Percentiles rank a stretch among this genome's conserved stretches.
Conservation (phyloP, 768 basidiomycete species). For the Agaricus bisporus region DNA sequence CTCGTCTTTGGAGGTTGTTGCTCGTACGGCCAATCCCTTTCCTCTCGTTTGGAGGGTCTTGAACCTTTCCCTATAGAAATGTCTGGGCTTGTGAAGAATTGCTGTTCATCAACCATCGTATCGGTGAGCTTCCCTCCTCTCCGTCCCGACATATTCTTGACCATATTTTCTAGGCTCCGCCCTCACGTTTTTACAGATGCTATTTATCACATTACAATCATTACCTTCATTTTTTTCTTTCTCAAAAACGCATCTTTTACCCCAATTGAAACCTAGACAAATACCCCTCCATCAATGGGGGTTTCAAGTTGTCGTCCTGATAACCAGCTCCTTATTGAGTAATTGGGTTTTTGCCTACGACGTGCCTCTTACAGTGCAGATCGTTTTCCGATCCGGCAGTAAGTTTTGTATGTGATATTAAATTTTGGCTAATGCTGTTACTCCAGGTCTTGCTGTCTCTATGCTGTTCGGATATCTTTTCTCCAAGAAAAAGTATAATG, state of each 20-base stretch:
- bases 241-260: slow-evolving; percentile 26
- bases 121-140: slow-evolving; percentile 41
- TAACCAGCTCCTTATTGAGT: slow-evolving; percentile 65
- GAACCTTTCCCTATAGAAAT: slow-evolving; percentile 40
- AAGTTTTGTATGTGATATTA: slow-evolving; percentile 9
- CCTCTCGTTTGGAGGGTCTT: not conserved
- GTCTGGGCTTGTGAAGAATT: slow-evolving; percentile 76
- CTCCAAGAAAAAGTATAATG: slow-evolving; percentile 51
- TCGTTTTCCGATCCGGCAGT: slow-evolving; percentile 85
- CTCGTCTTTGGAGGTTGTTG: slow-evolving; percentile 83
- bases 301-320: slow-evolving; percentile 63
- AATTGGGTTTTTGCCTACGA: slow-evolving; percentile 77
- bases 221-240: slow-evolving; percentile 57
- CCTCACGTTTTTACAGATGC: slow-evolving; percentile 80
- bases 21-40: slow-evolving; percentile 42
- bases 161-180: slow-evolving; percentile 51
- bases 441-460: slow-evolving; percentile 63
- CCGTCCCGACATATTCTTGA: not conserved
- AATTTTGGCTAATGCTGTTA: not conserved
- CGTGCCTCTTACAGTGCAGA: slow-evolving; percentile 73
- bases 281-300: slow-evolving; percentile 68
- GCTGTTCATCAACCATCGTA: slow-evolving; percentile 58
- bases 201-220: slow-evolving; percentile 66
- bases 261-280: slow-evolving; percentile 55
- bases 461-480: slow-evolving; percentile 67